A percentile compares a stretch with the other conserved stretches of the same genome.
phyloP scores from a whole-genome alignment of 116 monocot species.

The Zostera marina region DNA sequence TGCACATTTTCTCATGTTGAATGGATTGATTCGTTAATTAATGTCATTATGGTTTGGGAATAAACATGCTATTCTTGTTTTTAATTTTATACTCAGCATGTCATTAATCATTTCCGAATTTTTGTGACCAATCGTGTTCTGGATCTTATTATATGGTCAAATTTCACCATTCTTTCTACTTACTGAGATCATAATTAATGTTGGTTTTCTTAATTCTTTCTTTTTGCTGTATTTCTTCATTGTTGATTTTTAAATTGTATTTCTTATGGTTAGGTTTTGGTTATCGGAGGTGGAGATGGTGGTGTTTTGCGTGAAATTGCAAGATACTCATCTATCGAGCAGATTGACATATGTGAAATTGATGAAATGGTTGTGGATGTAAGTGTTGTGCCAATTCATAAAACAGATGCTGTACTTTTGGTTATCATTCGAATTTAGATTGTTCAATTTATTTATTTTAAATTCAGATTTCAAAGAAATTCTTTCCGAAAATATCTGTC shows the following conservation, averaged over 20 bases:
- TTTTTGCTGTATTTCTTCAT: neutral
- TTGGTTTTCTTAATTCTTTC: too few species aligned
- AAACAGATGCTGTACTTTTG: neutral
- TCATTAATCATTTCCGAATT: too few species aligned
- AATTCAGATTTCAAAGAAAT: constrained; percentile 46
- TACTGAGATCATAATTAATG: too few species aligned
- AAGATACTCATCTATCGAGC: constrained; percentile 48
- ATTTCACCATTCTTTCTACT: too few species aligned
- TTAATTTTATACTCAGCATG: too few species aligned
- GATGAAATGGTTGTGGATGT: constrained; percentile 75
- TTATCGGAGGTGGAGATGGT: constrained; percentile 77
- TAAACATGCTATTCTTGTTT: too few species aligned
- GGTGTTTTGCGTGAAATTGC: constrained; percentile 65
- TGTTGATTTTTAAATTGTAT: neutral
- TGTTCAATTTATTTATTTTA: neutral
- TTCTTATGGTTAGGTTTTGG: constrained; percentile 27
- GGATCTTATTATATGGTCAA: too few species aligned
- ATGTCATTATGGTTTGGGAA: too few species aligned
- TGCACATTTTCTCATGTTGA: neutral
- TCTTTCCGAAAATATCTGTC: constrained; percentile 49
- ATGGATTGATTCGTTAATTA: too few species aligned
- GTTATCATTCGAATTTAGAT: neutral
- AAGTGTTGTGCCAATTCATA: constrained; percentile 8
- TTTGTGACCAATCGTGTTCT: too few species aligned
- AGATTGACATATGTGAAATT: constrained; percentile 71